Conservation (phyloP, 2,329 filamentous ascomycete genomes). For the Ophidiomyces ophidiicola region DNA sequence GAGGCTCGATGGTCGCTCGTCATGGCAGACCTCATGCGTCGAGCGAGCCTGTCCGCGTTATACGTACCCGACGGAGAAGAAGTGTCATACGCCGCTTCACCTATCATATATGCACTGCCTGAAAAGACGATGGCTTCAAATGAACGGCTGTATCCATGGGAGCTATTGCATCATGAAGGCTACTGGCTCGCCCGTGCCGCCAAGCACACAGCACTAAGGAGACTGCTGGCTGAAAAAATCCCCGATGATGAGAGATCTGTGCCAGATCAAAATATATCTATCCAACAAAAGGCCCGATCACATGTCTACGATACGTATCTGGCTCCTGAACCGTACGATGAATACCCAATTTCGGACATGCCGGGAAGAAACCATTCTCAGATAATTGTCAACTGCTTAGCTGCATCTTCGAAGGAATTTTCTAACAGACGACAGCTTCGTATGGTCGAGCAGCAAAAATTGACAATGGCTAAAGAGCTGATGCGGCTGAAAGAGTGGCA, state of each 20-base stretch:
- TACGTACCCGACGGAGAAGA: constrained; percentile 23
- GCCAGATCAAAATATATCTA: constrained; percentile 44
- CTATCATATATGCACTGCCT: constrained; percentile 35
- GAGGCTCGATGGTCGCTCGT: constrained; percentile 58
- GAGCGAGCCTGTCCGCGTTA: constrained; percentile 40
- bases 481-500: constrained; percentile 39
- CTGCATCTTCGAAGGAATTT: constrained; percentile 41
- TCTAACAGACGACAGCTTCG: constrained; percentile 41
- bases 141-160: constrained; percentile 45
- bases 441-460: constrained; percentile 42
- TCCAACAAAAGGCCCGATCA: constrained; percentile 42
- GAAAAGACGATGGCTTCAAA: constrained; percentile 40
- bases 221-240: constrained; percentile 42
- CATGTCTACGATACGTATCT: constrained; percentile 49
- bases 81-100: constrained; percentile 10
- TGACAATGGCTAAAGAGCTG: constrained; percentile 45
- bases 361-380: constrained; percentile 41
- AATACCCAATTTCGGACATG: constrained; percentile 36
- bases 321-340: constrained; percentile 46
- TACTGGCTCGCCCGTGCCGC: constrained; percentile 49
- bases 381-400: constrained; percentile 39
- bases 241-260: constrained; percentile 47
- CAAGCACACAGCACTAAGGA: constrained; percentile 40
- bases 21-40: constrained; percentile 49
- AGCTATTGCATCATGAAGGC: constrained; percentile 49